Base-by-base conservation (phyloP, 208 protist genomes). In the Herpetomonas tarakana region DNA sequence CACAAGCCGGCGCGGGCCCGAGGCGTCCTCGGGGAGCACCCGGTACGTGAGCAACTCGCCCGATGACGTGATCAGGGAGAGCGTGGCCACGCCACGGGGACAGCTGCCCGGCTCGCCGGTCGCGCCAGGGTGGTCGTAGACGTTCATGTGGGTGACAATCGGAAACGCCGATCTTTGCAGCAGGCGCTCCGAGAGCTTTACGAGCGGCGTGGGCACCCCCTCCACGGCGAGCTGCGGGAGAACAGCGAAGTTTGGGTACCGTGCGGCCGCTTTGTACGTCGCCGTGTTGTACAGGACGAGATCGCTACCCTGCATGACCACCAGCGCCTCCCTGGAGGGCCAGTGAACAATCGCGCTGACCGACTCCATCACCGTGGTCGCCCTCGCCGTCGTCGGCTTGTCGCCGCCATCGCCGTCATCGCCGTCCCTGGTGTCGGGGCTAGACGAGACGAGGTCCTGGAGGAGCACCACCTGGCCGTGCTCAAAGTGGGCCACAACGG, bases 41-140 rank as follows among this genome's bases (percentile, higher is more conserved):
- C 69, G 68, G 65, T 95, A 95, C 1, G 82, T 86, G 3, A 87
- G 58, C 14, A 95, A 59, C 65, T 95, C 89, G 18, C 89, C 89
- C 3, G 76, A 81, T 24, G 77, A 74, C 18, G 83, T 68, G 50
- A 92, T 76, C 3, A 89, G 25, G 18, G 88, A 50, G 9, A 92
- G 60, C 27, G 83, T 75, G 18, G 65, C 49, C 50, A 7, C 39
- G 38, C 53, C 39, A 45, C 14, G 25, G 22, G 57, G 51, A 59
- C 62, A 55, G 6, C 61, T 74, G 4, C 58, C 60, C 19, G 64
- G 63, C 1, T 39, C 62, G 19, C 47, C 49, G 1, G 53, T 27
- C 14, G 38, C 62, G 1, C 53, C 45, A 9, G 74, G 68, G 21
- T 71, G 52, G 18, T 81, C 76, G 47, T 72, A 83, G 11, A 94